Evolutionary conservation across 1,284 basidiomycete genomes (phyloP), one percentile per base, ranked within the genome.

Genomic region (Anthracocystis walkeri): DNA sequence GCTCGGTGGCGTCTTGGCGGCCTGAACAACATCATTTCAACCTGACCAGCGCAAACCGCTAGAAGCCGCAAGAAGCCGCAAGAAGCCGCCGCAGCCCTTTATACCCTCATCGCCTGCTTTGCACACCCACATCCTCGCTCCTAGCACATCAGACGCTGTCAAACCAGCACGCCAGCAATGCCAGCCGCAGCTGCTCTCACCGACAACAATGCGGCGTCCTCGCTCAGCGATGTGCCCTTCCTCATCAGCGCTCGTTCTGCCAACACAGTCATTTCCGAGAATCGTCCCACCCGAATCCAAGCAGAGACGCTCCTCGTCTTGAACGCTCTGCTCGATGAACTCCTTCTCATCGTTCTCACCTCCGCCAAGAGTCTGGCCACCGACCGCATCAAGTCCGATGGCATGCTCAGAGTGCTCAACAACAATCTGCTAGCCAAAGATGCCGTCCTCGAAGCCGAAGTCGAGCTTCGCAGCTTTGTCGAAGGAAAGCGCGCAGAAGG

Each of bases 311-410:
- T 82, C 14, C 65, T 76, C 48, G 64, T 75, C 38, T 48, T 82
- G 16, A 82, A 82, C 46, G 62, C 58, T 21, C 59, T 81, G 20
- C 78, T 82, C 56, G 81, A 82, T 49, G 81, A 82, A 45, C 58
- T 82, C 16, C 76, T 82, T 2, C 71, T 80, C 44, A 33, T 67
- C 44, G 72, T 82, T 27, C 62, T 82, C 41, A 62, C 59, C 48
- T 81, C 81, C n/a, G 77, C 81, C 29, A 69, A 60, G 41, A 76
- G 71, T 48, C 51, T 82, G 7, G 74, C 79, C 18, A 80, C 81
- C n/a, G 77, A 82, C 40, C 75, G 81, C 42, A 82, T 82, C 70
- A 82, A 82, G 66, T 66, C 78, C 3, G 78, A 82, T 21, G 81
- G 81, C 27, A 64, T 82, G 44, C 75, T 82, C 38, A 71, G 58